Evolutionary conservation across 2,329 filamentous ascomycete species (phyloP).

Genomic region (Ascochyta rabiei): DNA sequence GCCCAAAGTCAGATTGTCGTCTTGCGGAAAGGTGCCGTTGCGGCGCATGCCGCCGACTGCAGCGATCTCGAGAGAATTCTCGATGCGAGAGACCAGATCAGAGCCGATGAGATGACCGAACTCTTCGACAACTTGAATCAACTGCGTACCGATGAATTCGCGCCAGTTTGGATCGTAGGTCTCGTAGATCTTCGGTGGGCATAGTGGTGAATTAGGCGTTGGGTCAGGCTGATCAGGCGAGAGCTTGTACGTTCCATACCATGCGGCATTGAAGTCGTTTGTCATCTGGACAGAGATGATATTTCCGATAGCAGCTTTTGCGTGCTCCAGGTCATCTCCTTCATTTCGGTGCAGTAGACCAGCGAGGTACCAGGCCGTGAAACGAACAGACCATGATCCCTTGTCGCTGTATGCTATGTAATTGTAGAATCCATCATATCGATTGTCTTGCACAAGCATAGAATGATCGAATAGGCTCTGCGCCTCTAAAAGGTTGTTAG

Average conservation of each 20-base stretch:
- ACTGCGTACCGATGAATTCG: constrained; percentile 46
- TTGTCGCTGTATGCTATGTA: constrained; percentile 52
- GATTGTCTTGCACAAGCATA: constrained; percentile 36
- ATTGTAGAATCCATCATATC: constrained; percentile 53
- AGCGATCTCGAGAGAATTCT: constrained; percentile 13
- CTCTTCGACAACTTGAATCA: constrained; percentile 48
- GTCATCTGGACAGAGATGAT: constrained; percentile 47
- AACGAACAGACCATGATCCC: constrained; percentile 52
- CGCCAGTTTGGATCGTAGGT: constrained; percentile 44
- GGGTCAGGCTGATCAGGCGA: constrained; percentile 15
- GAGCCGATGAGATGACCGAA: constrained; percentile 42
- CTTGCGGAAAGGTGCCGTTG: constrained; percentile 12
- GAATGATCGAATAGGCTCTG: constrained; percentile 26
- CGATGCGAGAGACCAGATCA: constrained; percentile 9
- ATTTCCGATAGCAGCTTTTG: constrained; percentile 45
- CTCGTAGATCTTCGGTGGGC: constrained; percentile 11
- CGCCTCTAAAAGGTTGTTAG: constrained; percentile 9
- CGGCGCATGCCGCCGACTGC: constrained; percentile 15
- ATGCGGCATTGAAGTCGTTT: constrained; percentile 45
- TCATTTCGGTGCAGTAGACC: constrained; percentile 48
- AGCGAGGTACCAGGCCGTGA: constrained; percentile 53
- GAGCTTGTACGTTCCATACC: constrained; percentile 16
- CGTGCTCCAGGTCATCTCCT: constrained; percentile 46
- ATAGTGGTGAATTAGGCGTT: constrained; percentile 7
- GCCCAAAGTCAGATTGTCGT: constrained; percentile 9